Evolutionary conservation across 768 basidiomycete species (phyloP), one percentile per base, ranked within the genome.

Genomic region (Tulasnella sp.): DNA sequence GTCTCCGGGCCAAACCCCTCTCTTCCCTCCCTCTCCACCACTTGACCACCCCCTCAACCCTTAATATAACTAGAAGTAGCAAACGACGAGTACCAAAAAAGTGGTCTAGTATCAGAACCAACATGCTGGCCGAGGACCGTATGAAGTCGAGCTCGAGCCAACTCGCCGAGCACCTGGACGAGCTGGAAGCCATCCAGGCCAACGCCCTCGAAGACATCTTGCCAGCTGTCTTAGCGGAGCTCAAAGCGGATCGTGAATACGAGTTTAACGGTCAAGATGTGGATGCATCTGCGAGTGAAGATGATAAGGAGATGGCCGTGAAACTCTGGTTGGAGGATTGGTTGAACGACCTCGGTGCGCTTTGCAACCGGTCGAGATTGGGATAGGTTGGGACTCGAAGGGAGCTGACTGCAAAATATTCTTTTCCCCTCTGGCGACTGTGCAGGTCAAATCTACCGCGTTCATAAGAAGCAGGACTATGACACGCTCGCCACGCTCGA

Each of bases 261-360:
- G 39, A 40, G 34, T 74, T 68, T 74, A 27, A 74, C 58, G 39
- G 38, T 5, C 27, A 62, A 58, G 76, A 77, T 8, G 76, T 24
- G 1, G 52, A 62, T 27, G 56, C 24, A 18, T 38, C 27, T 19
- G 4, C 48, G 58, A 46, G 38, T 21, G 76, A 39, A 31, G 58
- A 36, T 0, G 76, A 71, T 19, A 77, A 56, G 68, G 76, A 77
- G 34, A 58, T 38, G 34, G 68, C 40, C 39, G 34, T 77, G 68
- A 58, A 31, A 40, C 9, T 44, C n/a, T 79, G 78, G 78, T 74
- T 79, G 48, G 78, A 79, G 38, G 78, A 79, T 40, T 79, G 78
- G 78, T 18, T 79, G 42, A 74, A 74, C 48, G 78, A 79, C 56
- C 40, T 74, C 44, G 78, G 78, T 79, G 44, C 27, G 78, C 44